phyloP scores from a whole-genome alignment of 768 basidiomycete genomes.

The Collybia sp. region DNA sequence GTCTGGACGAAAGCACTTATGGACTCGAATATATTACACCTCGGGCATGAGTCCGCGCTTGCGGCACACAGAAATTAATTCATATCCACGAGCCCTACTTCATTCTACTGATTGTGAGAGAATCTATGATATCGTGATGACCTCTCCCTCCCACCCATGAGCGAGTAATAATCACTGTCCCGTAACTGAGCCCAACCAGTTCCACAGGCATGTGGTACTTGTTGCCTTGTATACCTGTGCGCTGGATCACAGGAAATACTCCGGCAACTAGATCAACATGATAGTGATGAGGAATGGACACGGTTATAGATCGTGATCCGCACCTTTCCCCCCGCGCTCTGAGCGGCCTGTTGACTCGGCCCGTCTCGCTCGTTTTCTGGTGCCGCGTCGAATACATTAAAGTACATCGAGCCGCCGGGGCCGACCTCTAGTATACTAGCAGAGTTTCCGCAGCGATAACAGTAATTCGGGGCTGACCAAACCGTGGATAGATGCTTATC shows the following conservation, averaged over 20 bases:
- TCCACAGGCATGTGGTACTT: too few species aligned
- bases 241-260: slow-evolving; percentile 61
- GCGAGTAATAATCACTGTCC: too few species aligned
- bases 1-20: too few species aligned
- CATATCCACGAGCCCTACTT: too few species aligned
- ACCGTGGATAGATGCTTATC: slow-evolving; percentile 95
- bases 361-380: slow-evolving; percentile 97
- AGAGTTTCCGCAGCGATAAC: slow-evolving; percentile 96
- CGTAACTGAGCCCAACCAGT: too few species aligned
- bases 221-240: not conserved
- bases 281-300: slow-evolving; percentile 6
- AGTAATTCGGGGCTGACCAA: slow-evolving; percentile 99
- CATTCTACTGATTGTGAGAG: too few species aligned
- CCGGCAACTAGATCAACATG: slow-evolving; percentile 52
- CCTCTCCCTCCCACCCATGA: too few species aligned
- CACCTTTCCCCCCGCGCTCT: slow-evolving; percentile 72
- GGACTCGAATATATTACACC: too few species aligned
- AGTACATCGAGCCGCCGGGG: slow-evolving; percentile 82
- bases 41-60: too few species aligned
- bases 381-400: slow-evolving; percentile 98
- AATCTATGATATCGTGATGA: too few species aligned
- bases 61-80: too few species aligned
- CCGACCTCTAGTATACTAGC: slow-evolving; percentile 96
- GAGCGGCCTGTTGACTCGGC: slow-evolving; percentile 71
- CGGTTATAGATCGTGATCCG: slow-evolving; percentile 7